phyloP scores from a whole-genome alignment of 208 protist genomes.

The Leptomonas pyrrhocoris region DNA sequence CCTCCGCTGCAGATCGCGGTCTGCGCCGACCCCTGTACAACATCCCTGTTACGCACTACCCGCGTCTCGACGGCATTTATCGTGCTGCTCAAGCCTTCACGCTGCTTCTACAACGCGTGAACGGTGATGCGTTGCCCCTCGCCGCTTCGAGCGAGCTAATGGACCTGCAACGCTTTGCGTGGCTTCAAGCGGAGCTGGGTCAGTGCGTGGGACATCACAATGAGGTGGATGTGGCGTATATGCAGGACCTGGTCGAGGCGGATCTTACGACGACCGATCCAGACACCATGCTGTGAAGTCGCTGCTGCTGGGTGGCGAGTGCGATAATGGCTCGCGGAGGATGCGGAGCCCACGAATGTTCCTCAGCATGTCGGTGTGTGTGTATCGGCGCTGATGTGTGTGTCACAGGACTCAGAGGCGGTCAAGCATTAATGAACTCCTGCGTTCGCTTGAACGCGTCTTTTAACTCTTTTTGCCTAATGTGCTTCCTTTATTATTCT shows the following conservation, averaged over 20 bases:
- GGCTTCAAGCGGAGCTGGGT: constrained; percentile 2
- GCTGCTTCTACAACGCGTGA: constrained; percentile 25
- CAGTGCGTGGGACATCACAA: constrained; percentile 29
- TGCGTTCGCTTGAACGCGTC: too few species aligned
- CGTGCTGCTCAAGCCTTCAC: constrained; percentile 34
- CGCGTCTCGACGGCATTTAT: constrained; percentile 24
- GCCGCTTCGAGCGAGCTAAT: not conserved
- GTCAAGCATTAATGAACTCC: too few species aligned
- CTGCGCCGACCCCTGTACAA: constrained; percentile 38
- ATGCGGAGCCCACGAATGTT: too few species aligned
- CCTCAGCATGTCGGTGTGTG: too few species aligned
- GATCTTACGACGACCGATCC: constrained; percentile 43
- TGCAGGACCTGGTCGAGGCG: constrained; percentile 35
- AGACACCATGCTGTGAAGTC: constrained; percentile 29
- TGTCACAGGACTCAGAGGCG: too few species aligned
- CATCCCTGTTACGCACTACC: constrained; percentile 31
- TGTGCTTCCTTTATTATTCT: not conserved
- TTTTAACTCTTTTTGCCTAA: not conserved
- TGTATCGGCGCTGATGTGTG: too few species aligned
- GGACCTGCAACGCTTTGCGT: not conserved
- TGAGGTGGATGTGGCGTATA: constrained; percentile 41
- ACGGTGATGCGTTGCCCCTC: constrained; percentile 1
- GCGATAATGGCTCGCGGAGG: too few species aligned
- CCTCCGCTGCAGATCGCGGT: constrained; percentile 16
- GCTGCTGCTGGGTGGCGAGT: too few species aligned